Percentiles rank a stretch among this genome's conserved stretches.
These are phyloP conservation scores for Amaranthus cruentus DNA, from an alignment of 148 eudicot species.

Conservation along the genomic window DNA sequence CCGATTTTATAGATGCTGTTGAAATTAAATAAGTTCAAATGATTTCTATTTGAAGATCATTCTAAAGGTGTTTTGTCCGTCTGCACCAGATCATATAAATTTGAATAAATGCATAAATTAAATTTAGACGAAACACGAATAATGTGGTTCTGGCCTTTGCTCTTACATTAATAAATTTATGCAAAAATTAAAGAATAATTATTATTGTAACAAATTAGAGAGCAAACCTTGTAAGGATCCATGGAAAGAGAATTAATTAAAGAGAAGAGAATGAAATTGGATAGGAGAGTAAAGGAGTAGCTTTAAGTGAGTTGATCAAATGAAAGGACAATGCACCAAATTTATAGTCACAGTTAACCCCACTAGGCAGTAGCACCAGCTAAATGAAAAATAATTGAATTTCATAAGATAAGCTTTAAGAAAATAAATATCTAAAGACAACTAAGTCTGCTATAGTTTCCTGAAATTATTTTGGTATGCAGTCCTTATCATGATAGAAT, in stretches of 20 bases:
- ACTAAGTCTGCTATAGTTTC: background rate
- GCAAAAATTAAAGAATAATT: background rate
- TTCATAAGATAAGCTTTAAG: background rate
- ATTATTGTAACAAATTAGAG: background rate
- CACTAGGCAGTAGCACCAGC: background rate
- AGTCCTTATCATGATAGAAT: background rate
- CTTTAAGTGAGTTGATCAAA: background rate
- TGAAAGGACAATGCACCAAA: background rate
- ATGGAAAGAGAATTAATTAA: slow-evolving; percentile 17
- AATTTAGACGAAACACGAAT: no score
- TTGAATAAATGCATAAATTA: no score
- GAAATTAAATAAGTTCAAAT: no score
- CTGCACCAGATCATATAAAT: no score
- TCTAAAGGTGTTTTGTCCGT: no score
- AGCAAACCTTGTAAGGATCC: slow-evolving; percentile 57
- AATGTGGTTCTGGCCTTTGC: no score
- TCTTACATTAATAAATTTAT: background rate
- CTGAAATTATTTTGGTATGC: background rate
- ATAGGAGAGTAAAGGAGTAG: background rate
- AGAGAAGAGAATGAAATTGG: background rate
- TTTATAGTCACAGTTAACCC: slow-evolving; percentile 5
- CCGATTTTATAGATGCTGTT: no score
- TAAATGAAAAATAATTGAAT: slow-evolving; percentile 1
- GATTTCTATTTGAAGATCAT: no score
- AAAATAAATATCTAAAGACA: background rate